A percentile compares a stretch with the other conserved stretches of the same genome.
phyloP scores from a whole-genome alignment of 225 moss, liverwort and hornwort genomes.

The Thuidium tamariscinum region DNA sequence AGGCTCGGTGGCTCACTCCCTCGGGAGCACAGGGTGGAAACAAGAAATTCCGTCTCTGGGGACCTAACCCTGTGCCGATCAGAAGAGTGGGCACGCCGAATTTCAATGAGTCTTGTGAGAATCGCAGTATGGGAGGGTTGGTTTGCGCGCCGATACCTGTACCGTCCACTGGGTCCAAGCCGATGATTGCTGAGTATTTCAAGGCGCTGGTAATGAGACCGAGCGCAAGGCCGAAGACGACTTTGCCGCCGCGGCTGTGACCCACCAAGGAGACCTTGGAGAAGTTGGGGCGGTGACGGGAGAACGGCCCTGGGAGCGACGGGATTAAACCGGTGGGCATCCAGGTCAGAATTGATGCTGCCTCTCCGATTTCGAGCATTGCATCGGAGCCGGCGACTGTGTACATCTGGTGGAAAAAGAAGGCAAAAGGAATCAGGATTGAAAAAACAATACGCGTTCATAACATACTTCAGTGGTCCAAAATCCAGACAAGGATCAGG shows the following conservation, averaged over 20 bases:
- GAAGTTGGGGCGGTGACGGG: slow-evolving; percentile 31
- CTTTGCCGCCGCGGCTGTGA: slow-evolving; percentile 92
- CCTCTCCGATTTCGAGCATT: slow-evolving; percentile 42
- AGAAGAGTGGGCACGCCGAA: slow-evolving; percentile 51
- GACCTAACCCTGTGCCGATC: slow-evolving; percentile 61
- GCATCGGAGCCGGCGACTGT: slow-evolving; percentile 55
- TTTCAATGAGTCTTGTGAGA: slow-evolving; percentile 21
- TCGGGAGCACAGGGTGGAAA: slow-evolving; percentile 76
- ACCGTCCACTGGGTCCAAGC: slow-evolving; percentile 83
- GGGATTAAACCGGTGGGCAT: slow-evolving; percentile 30
- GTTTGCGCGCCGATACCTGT: slow-evolving; percentile 43
- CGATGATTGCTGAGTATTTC: slow-evolving; percentile 57
- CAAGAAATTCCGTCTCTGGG: slow-evolving; percentile 18
- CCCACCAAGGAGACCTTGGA: slow-evolving; percentile 47
- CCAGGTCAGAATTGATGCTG: slow-evolving; percentile 63
- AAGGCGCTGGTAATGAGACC: slow-evolving; percentile 37
- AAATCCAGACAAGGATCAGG: neutral
- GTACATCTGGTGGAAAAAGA: slow-evolving; percentile 49
- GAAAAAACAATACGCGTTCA: neutral
- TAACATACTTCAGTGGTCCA: neutral
- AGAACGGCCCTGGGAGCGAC: slow-evolving; percentile 14
- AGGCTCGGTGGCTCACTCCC: slow-evolving; percentile 58
- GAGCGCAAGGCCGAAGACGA: slow-evolving; percentile 59
- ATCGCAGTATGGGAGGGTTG: slow-evolving; percentile 57
- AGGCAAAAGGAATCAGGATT: neutral